phyloP scores from a whole-genome alignment of 2,329 filamentous ascomycete species.

The Corynespora cassiicola region DNA sequence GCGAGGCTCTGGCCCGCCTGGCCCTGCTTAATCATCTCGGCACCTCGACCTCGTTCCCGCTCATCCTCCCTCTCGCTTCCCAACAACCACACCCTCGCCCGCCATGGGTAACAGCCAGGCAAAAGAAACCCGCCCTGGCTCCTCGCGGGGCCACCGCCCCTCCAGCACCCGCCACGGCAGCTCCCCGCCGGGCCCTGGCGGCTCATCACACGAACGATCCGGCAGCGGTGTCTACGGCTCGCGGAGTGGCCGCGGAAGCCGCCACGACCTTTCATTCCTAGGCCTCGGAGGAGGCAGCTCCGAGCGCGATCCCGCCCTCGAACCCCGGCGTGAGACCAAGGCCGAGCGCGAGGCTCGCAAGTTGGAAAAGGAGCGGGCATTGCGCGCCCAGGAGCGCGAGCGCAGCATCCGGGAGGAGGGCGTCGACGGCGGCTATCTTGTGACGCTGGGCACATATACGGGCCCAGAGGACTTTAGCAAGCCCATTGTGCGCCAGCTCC shows the following conservation, averaged over 20 bases:
- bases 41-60: constrained; percentile 22
- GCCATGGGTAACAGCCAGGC: constrained; percentile 57
- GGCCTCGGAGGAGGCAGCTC: constrained; percentile 57
- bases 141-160: constrained; percentile 40
- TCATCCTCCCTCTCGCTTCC: constrained; percentile 14
- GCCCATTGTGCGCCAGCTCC: constrained; percentile 82
- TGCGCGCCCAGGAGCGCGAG: constrained; percentile 83
- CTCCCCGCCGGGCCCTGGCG: constrained; percentile 32
- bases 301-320: constrained; percentile 59
- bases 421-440: constrained; percentile 92
- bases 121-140: constrained; percentile 51
- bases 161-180: constrained; percentile 38
- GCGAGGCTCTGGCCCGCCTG: constrained; percentile 2
- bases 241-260: constrained; percentile 59
- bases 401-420: constrained; percentile 89
- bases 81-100: constrained; percentile 11
- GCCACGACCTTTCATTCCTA: constrained; percentile 66
- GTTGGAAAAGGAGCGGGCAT: constrained; percentile 78
- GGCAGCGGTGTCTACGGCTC: constrained; percentile 51
- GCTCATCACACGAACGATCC: constrained; percentile 34
- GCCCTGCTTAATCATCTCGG: constrained; percentile 21
- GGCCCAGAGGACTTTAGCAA: constrained; percentile 95
- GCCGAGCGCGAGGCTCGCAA: constrained; percentile 89
- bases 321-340: constrained; percentile 81
- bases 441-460: constrained; percentile 93